phyloP scores from a whole-genome alignment of 345 rosid species.

The Trapa incisa region DNA sequence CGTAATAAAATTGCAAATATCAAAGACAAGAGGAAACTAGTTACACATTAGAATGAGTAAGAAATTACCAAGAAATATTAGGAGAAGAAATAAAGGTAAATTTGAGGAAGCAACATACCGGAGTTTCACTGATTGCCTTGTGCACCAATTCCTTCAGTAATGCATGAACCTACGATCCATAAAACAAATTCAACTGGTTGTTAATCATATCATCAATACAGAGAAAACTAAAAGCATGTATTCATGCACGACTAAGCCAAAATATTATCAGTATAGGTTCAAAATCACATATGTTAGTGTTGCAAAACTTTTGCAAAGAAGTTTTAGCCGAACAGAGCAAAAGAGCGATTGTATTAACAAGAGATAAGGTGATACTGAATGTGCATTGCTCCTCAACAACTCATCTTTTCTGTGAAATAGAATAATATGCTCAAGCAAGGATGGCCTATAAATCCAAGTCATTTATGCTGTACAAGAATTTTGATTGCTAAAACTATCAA shows the following conservation, averaged over 20 bases:
- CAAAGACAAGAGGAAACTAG: background rate
- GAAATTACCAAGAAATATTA: too few relatives aligned
- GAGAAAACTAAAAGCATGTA: background rate
- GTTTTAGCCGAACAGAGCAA: background rate
- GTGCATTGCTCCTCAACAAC: background rate
- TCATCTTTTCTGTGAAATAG: background rate
- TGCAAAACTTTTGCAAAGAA: background rate
- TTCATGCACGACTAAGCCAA: background rate
- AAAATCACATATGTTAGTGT: background rate
- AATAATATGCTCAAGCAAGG: background rate
- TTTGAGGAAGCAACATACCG: slow-evolving; percentile 22
- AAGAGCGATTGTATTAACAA: background rate
- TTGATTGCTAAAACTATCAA: background rate
- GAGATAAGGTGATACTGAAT: background rate
- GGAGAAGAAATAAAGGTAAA: background rate
- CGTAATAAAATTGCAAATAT: background rate
- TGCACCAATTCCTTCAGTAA: slow-evolving; percentile 90
- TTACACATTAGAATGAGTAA: too few relatives aligned
- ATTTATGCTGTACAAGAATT: background rate
- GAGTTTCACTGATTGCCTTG: slow-evolving; percentile 82
- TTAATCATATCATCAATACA: background rate
- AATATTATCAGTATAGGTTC: background rate
- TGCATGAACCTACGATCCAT: slow-evolving; percentile 60
- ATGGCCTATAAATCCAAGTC: background rate
- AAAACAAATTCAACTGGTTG: slow-evolving; percentile 4